Evolutionary conservation across 371 early-diverging fungal genomes (phyloP).

Genomic region (Paraphysoderma sedebokerense): DNA sequence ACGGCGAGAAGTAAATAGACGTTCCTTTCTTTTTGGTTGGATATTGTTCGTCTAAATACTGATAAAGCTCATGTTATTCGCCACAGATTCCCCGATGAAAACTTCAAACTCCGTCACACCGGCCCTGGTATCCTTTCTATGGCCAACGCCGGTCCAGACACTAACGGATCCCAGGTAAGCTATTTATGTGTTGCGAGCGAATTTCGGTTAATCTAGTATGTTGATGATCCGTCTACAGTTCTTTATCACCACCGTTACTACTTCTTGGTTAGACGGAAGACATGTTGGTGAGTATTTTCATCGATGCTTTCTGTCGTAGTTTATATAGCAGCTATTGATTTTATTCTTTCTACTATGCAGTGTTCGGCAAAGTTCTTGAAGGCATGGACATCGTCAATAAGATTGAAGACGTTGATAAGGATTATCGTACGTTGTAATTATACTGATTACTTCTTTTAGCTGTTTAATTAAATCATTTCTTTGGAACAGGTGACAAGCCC

Average conservation of each 20-base stretch:
- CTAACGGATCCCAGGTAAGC: conserved; percentile 96
- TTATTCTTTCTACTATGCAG: neutral
- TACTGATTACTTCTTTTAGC: neutral
- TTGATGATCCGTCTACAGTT: conserved; percentile 21
- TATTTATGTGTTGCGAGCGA: conserved; percentile 10
- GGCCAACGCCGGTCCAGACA: conserved; percentile 88
- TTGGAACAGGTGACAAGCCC: conserved; percentile 49
- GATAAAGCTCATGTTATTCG: conserved; percentile 3
- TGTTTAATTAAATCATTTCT: neutral
- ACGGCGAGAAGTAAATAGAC: conserved; percentile 61
- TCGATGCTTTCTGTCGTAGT: conserved; percentile 67
- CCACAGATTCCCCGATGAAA: conserved; percentile 83
- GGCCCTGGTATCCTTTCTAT: conserved; percentile 70
- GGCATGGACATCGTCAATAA: conserved; percentile 5
- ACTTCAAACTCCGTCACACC: conserved; percentile 72
- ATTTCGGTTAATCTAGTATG: conserved; percentile 2
- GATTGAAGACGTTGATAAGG: conserved; percentile 41
- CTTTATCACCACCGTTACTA: conserved; percentile 73
- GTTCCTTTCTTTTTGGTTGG: conserved; percentile 1
- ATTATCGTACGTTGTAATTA: conserved; percentile 6
- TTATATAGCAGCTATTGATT: conserved; percentile 19
- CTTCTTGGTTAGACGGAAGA: conserved; percentile 60
- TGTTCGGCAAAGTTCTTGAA: neutral
- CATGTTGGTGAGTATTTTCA: conserved; percentile 92
- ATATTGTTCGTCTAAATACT: neutral